Conservation (phyloP, 1,284 basidiomycete species). For the Sporisorium graminicola region DNA sequence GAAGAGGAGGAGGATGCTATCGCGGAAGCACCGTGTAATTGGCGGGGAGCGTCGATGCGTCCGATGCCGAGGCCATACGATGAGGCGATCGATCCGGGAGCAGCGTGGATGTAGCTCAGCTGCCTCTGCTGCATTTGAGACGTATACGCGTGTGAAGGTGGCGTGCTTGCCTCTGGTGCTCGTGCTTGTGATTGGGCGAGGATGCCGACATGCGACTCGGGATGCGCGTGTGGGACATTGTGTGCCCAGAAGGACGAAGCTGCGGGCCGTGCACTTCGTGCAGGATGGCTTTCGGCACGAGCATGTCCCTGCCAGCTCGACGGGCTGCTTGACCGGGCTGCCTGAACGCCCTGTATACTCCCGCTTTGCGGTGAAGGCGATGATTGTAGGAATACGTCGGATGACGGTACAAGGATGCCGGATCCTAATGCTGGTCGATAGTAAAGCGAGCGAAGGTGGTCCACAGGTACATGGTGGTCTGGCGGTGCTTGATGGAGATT, state of each 20-base stretch:
- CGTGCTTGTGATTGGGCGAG: constrained; percentile 29
- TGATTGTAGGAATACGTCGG: constrained; percentile 6
- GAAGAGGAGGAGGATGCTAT: constrained; percentile 11
- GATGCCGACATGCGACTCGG: constrained; percentile 43
- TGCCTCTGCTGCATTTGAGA: too few species aligned
- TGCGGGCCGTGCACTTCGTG: constrained; percentile 8
- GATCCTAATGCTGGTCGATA: constrained; percentile 45
- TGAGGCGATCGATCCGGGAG: constrained; percentile 22
- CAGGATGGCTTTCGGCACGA: constrained; percentile 29
- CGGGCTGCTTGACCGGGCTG: not conserved
- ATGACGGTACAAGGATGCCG: constrained; percentile 38
- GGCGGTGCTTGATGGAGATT: constrained; percentile 22
- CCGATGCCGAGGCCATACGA: constrained; percentile 21
- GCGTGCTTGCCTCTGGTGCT: not conserved
- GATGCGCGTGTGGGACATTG: constrained; percentile 36
- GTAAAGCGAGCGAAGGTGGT: constrained; percentile 48
- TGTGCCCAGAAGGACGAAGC: constrained; percentile 44
- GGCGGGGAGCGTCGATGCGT: constrained; percentile 6
- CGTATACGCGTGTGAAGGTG: not conserved
- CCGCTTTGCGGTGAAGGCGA: not conserved
- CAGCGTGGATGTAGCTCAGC: constrained; percentile 48
- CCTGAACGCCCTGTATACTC: not conserved
- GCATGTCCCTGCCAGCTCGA: constrained; percentile 16
- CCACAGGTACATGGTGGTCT: constrained; percentile 40
- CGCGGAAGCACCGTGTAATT: not conserved